phyloP scores from a whole-genome alignment of 192 early-diverging fungal species.

The Backusella psychrophila region DNA sequence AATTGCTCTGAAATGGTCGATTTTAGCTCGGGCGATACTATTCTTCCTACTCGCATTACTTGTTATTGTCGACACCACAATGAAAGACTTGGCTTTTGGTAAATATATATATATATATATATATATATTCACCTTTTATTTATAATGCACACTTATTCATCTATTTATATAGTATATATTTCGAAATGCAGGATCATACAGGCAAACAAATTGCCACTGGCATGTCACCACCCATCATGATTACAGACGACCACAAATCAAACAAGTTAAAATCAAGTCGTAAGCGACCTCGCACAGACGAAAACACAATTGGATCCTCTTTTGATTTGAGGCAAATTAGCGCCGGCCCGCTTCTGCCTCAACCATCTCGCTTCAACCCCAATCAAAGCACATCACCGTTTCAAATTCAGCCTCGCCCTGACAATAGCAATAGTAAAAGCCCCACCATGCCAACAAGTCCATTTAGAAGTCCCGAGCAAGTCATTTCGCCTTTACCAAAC shows the following conservation, averaged over 20 bases:
- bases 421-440: neutral
- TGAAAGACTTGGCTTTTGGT: constrained; percentile 91
- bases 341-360: constrained; percentile 13
- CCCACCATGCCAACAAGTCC: neutral
- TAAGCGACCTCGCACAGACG: constrained; percentile 30
- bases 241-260: constrained; percentile 98
- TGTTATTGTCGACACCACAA: constrained; percentile 96
- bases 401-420: constrained; percentile 12
- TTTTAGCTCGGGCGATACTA: constrained; percentile 86
- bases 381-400: neutral
- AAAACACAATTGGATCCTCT: neutral
- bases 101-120: no score
- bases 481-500: neutral
- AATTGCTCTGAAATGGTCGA: constrained; percentile 86
- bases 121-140: neutral
- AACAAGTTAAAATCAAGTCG: constrained; percentile 53
- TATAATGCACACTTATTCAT: neutral
- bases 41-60: constrained; percentile 93
- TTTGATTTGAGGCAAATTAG: constrained; percentile 1
- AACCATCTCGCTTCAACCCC: neutral
- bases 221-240: constrained; percentile 92
- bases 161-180: constrained; percentile 56
- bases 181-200: constrained; percentile 72
- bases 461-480: neutral
- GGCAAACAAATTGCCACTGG: constrained; percentile 75